Evolutionary conservation across 2,329 filamentous ascomycete species (phyloP).

Genomic region (Diaporthe australafricana): DNA sequence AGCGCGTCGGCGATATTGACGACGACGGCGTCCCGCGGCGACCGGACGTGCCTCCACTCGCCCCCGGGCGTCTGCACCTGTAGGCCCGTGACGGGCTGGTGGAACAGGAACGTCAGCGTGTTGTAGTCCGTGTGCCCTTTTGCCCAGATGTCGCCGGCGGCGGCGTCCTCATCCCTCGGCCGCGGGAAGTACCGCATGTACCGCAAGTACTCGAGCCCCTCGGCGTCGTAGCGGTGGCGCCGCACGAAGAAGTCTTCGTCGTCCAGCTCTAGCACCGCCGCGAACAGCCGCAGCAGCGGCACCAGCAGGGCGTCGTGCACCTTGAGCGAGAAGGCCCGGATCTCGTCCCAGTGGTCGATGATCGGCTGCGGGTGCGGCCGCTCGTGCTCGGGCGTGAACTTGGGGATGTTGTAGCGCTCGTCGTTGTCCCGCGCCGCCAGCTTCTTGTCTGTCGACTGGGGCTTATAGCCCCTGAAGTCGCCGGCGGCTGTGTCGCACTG

Average conservation of each 20-base stretch:
- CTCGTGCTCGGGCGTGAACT: conserved; percentile 41
- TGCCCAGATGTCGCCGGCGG: conserved; percentile 40
- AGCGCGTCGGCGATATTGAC: conserved; percentile 60
- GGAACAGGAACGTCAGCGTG: conserved; percentile 63
- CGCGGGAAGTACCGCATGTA: conserved; percentile 46
- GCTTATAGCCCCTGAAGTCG: conserved; percentile 45
- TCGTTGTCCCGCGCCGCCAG: conserved; percentile 41
- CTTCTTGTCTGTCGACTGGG: conserved; percentile 39
- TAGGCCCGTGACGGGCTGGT: conserved; percentile 65
- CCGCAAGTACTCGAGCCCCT: conserved; percentile 44
- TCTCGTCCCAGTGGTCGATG: conserved; percentile 44
- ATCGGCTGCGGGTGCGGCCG: conserved; percentile 41
- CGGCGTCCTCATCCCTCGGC: conserved; percentile 39
- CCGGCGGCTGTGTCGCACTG: conserved; percentile 45
- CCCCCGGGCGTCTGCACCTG: conserved; percentile 59
- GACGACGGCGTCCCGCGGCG: conserved; percentile 52
- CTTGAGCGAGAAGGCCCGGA: conserved; percentile 40
- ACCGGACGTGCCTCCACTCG: conserved; percentile 43
- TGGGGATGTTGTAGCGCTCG: conserved; percentile 44
- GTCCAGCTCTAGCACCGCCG: conserved; percentile 44
- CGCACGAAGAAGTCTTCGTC: conserved; percentile 43
- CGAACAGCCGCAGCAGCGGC: conserved; percentile 35
- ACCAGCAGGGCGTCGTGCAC: conserved; percentile 40
- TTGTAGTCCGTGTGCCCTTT: conserved; percentile 46
- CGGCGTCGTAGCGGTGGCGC: conserved; percentile 43